Base-by-base conservation (phyloP, 2,329 filamentous ascomycete genomes). In the Eutypa lata region DNA sequence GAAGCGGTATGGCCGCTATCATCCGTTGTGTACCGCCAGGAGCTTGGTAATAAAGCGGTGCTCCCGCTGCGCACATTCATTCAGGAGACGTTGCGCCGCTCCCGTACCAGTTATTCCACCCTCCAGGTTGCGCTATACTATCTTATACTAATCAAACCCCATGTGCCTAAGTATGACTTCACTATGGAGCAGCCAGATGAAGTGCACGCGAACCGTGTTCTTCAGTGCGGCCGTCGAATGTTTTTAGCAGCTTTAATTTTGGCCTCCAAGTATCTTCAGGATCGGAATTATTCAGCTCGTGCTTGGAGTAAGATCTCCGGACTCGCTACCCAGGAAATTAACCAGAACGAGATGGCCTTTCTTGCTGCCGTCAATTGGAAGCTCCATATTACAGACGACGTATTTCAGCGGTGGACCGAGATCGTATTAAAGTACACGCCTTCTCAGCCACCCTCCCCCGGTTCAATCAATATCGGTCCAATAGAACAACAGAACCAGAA, bases 281-380 rank as follows among this genome's bases (percentile, higher is more conserved):
- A 99, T 70, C 88, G 93, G 62, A 99, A 97, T 74, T 99, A 96
- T 73, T 97, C 94, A 14, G 91, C 94, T 47, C 87, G 93, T 52
- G 94, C 94, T 42, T 99, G 94, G 94, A 97, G 93, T 72, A 97
- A 96, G 78, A 99, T 99, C 63, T 97, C 94, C 18, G 94, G 94
- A n/a, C 79, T 99, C 53, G 91, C 90, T 68, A 92, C 91, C 3
- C 78, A 83, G 52, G 94, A 99, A 74, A 97, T 99, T 72, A 97
- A 97, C 73, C 88, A 91, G 67, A 97, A 97, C 70, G 94, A 99
- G 75, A 88, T 95, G 71, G 86, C 90, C 18, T 99, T 97, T 69
- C 81, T 99, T 46, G 76, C 88, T 56, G 90, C 92, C 45, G 90
- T 99, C 57, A 87, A 91, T 70, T 99, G 93, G 92, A 90, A 91